phyloP scores from a whole-genome alignment of 1,284 basidiomycete species.

The Malassezia brasiliensis region DNA sequence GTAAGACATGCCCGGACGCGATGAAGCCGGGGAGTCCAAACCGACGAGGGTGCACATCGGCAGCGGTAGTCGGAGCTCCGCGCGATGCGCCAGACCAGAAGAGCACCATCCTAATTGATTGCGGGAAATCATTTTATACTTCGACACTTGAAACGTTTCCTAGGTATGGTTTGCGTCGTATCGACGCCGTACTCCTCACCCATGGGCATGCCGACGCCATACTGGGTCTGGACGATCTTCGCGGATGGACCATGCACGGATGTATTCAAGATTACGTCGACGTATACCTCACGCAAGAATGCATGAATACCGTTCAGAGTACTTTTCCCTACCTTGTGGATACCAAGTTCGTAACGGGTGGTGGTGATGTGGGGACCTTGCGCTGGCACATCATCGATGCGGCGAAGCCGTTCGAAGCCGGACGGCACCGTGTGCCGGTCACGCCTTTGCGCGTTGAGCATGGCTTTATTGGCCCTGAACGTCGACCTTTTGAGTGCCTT shows the following conservation, averaged over 20 bases:
- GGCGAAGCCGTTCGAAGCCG: conserved; percentile 18
- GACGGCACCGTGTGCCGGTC: conserved; percentile 15
- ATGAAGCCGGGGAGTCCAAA: conserved; percentile 31
- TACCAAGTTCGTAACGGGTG: conserved; percentile 31
- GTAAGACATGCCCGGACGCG: conserved; percentile 35
- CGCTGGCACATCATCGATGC: conserved; percentile 40
- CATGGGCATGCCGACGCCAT: conserved; percentile 45
- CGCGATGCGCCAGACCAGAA: conserved; percentile 8
- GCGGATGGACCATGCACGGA: conserved; percentile 42
- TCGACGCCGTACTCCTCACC: conserved; percentile 39
- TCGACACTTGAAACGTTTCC: conserved; percentile 28
- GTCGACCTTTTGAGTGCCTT: conserved; percentile 30
- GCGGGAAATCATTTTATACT: conserved; percentile 42
- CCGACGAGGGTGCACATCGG: conserved; percentile 31
- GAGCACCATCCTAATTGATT: conserved; percentile 40
- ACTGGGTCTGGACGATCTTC: conserved; percentile 37
- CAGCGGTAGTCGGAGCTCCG: conserved; percentile 22
- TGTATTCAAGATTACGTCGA: conserved; percentile 33
- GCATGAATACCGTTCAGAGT: conserved; percentile 25
- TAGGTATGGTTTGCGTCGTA: conserved; percentile 23
- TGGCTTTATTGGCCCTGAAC: conserved; percentile 22
- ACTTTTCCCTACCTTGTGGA: conserved; percentile 44
- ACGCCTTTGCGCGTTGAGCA: conserved; percentile 35
- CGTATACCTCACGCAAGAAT: conserved; percentile 36
- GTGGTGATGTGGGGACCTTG: conserved; percentile 38